These are phyloP conservation scores for Choiromyces venosus DNA, from an alignment of 495 filamentous ascomycete species.

Conservation along the genomic window DNA sequence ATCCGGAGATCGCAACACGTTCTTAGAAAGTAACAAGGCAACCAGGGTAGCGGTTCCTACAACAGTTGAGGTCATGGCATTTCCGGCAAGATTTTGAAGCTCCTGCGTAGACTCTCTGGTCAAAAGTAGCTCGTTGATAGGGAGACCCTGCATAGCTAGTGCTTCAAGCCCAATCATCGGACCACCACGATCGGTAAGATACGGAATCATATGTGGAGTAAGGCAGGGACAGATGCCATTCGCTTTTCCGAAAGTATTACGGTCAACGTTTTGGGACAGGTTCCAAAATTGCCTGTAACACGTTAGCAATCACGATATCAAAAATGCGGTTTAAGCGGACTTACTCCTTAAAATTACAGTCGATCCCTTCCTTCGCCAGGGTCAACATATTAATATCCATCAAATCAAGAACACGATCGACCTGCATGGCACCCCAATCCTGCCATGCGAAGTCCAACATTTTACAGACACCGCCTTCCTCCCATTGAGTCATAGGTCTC, in stretches of 20 bases:
- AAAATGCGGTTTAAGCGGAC: slow-evolving; percentile 32
- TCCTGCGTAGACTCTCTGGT: slow-evolving; percentile 60
- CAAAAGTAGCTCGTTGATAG: slow-evolving; percentile 57
- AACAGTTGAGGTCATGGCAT: slow-evolving; percentile 76
- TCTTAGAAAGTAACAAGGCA: slow-evolving; percentile 46
- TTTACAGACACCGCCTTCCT: slow-evolving; percentile 48
- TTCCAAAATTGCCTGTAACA: slow-evolving; percentile 54
- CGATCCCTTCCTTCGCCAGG: slow-evolving; percentile 48
- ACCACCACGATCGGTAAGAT: slow-evolving; percentile 57
- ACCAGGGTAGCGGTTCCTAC: slow-evolving; percentile 59
- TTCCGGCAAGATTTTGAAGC: slow-evolving; percentile 69
- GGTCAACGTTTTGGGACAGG: slow-evolving; percentile 70
- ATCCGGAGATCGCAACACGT: slow-evolving; percentile 24
- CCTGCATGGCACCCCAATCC: slow-evolving; percentile 47
- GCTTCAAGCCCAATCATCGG: slow-evolving; percentile 62
- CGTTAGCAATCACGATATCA: slow-evolving; percentile 8
- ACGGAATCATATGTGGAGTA: slow-evolving; percentile 63
- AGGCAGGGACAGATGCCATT: slow-evolving; percentile 63
- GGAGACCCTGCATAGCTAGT: slow-evolving; percentile 66
- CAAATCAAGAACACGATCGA: slow-evolving; percentile 60
- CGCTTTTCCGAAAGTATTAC: slow-evolving; percentile 49
- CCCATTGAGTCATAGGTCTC: slow-evolving; percentile 56
- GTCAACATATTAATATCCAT: slow-evolving; percentile 59
- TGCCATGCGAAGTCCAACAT: slow-evolving; percentile 55
- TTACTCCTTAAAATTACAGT: slow-evolving; percentile 61